Evolutionary conservation across 371 early-diverging fungal genomes (phyloP).

Genomic region (Dichotomocladium elegans): DNA sequence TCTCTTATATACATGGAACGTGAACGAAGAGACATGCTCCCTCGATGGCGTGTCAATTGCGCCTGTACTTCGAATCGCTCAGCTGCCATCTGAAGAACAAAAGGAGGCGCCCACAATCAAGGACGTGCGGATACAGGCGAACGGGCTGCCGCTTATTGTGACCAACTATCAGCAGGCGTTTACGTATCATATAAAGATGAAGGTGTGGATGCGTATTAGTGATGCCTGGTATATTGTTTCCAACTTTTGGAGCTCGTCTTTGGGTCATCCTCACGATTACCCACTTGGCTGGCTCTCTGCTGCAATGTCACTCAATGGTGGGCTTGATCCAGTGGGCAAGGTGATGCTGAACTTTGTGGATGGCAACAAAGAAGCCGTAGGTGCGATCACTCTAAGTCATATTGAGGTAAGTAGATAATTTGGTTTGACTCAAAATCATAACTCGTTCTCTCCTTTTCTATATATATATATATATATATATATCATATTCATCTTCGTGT

Average conservation of each 20-base stretch:
- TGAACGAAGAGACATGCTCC: conserved; percentile 38
- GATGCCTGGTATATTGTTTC: conserved; percentile 61
- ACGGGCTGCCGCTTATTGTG: conserved; percentile 71
- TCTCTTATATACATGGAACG: conserved; percentile 63
- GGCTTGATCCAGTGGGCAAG: conserved; percentile 24
- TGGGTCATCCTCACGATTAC: conserved; percentile 10
- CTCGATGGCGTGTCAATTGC: conserved; percentile 56
- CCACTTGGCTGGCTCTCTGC: conserved; percentile 36
- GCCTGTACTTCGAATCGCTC: conserved; percentile 51
- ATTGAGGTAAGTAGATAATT: conserved; percentile 18
- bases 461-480: too few relatives aligned
- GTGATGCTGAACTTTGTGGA: conserved; percentile 19
- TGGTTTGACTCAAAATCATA: not conserved
- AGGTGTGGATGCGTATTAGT: conserved; percentile 68
- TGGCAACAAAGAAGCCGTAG: conserved; percentile 14
- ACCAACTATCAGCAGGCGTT: conserved; percentile 73
- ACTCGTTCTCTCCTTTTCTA: too few relatives aligned
- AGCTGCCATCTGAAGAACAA: conserved; percentile 9
- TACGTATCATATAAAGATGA: conserved; percentile 66
- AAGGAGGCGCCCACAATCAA: conserved; percentile 51
- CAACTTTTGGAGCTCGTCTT: conserved; percentile 48
- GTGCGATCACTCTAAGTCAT: conserved; percentile 29
- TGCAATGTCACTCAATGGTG: conserved; percentile 8
- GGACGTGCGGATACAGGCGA: conserved; percentile 52
- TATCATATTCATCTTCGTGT: not conserved